These are phyloP conservation scores for Rhynchosporium agropyri DNA, from an alignment of 2,329 filamentous ascomycete species.

Conservation along the genomic window DNA sequence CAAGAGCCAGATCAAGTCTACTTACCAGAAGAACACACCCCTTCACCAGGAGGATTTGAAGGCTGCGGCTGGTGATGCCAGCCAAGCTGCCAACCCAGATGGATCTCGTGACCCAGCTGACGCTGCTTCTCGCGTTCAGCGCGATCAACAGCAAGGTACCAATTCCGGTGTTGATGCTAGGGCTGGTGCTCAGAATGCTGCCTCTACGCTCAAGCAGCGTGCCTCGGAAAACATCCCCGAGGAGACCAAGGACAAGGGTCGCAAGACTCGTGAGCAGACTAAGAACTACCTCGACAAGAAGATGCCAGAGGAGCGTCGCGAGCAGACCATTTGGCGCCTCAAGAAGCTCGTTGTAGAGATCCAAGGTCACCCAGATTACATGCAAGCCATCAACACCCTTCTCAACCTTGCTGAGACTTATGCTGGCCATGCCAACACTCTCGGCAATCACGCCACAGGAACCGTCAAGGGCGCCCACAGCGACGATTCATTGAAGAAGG, in stretches of 20 bases:
- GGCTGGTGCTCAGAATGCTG: slow-evolving; percentile 46
- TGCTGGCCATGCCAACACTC: slow-evolving; percentile 67
- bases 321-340: slow-evolving; percentile 87
- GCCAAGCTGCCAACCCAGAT: slow-evolving; percentile 57
- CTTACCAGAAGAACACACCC: slow-evolving; percentile 57
- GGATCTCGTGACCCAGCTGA: slow-evolving; percentile 58
- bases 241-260: slow-evolving; percentile 56
- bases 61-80: slow-evolving; percentile 60
- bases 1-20: slow-evolving; percentile 67
- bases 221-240: slow-evolving; percentile 66
- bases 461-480: slow-evolving; percentile 73
- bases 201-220: slow-evolving; percentile 55
- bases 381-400: slow-evolving; percentile 86
- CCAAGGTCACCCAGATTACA: slow-evolving; percentile 92
- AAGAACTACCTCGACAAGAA: slow-evolving; percentile 82
- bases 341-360: slow-evolving; percentile 99
- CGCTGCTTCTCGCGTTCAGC: slow-evolving; percentile 51
- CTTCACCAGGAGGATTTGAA: slow-evolving; percentile 58
- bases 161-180: slow-evolving; percentile 55
- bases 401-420: slow-evolving; percentile 85
- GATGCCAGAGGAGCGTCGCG: slow-evolving; percentile 88
- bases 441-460: slow-evolving; percentile 66
- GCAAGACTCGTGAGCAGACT: slow-evolving; percentile 56
- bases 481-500: slow-evolving; percentile 65
- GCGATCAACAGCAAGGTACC: slow-evolving; percentile 49